These are phyloP conservation scores for Quercus aquifolioides DNA, from an alignment of 306 rosid genomes.

Conservation along the genomic window DNA sequence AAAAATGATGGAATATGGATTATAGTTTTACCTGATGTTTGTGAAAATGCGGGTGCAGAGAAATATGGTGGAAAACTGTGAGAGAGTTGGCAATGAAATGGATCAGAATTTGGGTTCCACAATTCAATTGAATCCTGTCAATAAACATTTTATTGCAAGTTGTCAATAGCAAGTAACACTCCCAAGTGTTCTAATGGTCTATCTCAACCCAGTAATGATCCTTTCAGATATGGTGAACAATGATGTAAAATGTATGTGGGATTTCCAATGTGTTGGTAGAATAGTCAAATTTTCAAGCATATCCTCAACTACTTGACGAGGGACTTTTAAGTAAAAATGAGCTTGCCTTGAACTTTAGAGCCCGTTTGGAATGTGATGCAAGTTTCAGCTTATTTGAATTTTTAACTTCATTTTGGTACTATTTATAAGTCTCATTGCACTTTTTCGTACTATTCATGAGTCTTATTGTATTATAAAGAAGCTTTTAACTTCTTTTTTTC, in stretches of 20 bases:
- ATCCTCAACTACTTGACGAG: not conserved
- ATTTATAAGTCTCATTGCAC: accelerated
- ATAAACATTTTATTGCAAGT: not conserved
- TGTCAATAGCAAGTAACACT: not conserved
- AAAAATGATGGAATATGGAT: too few relatives aligned
- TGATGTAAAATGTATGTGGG: not conserved
- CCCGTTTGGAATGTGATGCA: too few relatives aligned
- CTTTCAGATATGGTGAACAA: not conserved
- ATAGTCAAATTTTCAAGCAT: not conserved
- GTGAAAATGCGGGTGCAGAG: too few relatives aligned
- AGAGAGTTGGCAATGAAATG: constrained; percentile 1
- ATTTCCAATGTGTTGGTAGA: not conserved
- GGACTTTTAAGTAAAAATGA: not conserved
- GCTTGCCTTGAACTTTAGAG: not conserved
- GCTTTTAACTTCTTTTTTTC: too few relatives aligned
- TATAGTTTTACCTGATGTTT: too few relatives aligned
- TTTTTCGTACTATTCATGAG: too few relatives aligned
- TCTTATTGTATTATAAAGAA: too few relatives aligned
- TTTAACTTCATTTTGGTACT: too few relatives aligned
- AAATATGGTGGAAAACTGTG: too few relatives aligned
- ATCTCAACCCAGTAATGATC: not conserved
- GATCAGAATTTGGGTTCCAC: constrained; percentile 65
- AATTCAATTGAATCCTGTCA: constrained; percentile 32
- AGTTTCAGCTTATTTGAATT: too few relatives aligned
- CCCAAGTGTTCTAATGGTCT: not conserved